Base-by-base conservation (phyloP, 345 rosid species). In the Eucalyptus marginata region DNA sequence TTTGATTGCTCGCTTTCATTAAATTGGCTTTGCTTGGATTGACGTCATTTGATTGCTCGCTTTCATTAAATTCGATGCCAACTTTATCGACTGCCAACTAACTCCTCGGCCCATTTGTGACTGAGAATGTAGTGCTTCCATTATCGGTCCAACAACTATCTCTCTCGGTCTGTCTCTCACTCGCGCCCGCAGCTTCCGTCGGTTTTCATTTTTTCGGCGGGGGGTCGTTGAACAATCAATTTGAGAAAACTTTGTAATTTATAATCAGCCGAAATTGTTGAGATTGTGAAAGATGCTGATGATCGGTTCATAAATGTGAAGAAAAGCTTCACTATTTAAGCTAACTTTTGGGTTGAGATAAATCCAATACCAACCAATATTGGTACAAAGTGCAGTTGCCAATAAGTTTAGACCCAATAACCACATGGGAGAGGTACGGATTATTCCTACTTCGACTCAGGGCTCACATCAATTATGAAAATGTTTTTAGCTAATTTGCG, bases 331-430 rank as follows among this genome's bases (percentile, higher is more conserved):
- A 52, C 58, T 18, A 52, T 52, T 52, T 52, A 5, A 52, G 25
- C 58, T 52, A 52, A 52, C 58, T 52, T 20, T 52, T 18, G 4
- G 58, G 24, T 20, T 20, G 25, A 52, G 0, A 52, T 24, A 52
- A 52, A 52, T 52, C 58, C 2, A 7, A 52, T 18, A 52, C 8
- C 58, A 7, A 52, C 58, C 24, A 20, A 20, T 10, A 20, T 0
- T 0, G 0, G 25, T 20, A 52, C 25, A 52, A 52, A 52, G 8
- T 3, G 25, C 2, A 1, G 25, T 52, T 52, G 25, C 0, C 10
- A 20, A 52, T 8, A 52, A 52, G 2, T 18, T 52, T 52, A 7
- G 10, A 20, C 2, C 2, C 5, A 52, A 8, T 3, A 52, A 8
- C 25, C 58, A 52, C 10, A 3, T 8, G 10, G 25, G 4, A 52